Base-by-base conservation (phyloP, 805 yeast species). In the Debaryomyces prosopidis region DNA sequence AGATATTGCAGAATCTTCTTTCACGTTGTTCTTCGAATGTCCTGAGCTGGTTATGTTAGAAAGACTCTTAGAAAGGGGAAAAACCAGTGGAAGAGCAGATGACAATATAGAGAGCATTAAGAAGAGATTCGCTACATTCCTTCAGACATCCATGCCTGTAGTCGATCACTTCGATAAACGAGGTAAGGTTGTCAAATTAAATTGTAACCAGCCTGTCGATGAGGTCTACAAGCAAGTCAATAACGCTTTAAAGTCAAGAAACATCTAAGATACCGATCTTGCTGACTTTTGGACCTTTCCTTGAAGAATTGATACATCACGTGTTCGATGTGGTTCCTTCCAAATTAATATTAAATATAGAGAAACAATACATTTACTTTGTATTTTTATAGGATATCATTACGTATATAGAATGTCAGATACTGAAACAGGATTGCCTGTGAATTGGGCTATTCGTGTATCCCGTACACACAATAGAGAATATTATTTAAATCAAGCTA, bases 81-180 rank as follows among this genome's bases (percentile, higher is more conserved):
- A 92, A 73, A 92, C 97, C 11, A 84, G 94, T 58, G 99, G 99
- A 28, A 83, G 99, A 64, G 63, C 87, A 20, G 99, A 92, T 65
- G 99, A 92, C 65, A 92, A 92, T 67, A 79, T 86, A 45, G 97
- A 91, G 63, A 83, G 92, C 51, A 91, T 94, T 65, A 83, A 77
- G 60, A 91, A 94, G 72, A 81, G 99, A 66, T 92, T 92, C 74
- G 80, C 73, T 57, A 86, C 92, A 10, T 92, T 92, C 58, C 65
- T 84, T 35, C 95, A 89, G 38, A 90, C 97, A 3, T 84, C 92
- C 53, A 85, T 85, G 88, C 99, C 99, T 3, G 98, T 94, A 12
- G 89, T 94, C 37, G 87, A 91, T 44, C 81, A 88, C 64, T 92
- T 77, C 55, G 89, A 81, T 36, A 76, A 80, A 54, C 85, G 82